Percentiles rank a stretch among this genome's conserved stretches.
phyloP scores from a whole-genome alignment of 1,284 basidiomycete species.

The Pseudozyma tsukubaensis region DNA sequence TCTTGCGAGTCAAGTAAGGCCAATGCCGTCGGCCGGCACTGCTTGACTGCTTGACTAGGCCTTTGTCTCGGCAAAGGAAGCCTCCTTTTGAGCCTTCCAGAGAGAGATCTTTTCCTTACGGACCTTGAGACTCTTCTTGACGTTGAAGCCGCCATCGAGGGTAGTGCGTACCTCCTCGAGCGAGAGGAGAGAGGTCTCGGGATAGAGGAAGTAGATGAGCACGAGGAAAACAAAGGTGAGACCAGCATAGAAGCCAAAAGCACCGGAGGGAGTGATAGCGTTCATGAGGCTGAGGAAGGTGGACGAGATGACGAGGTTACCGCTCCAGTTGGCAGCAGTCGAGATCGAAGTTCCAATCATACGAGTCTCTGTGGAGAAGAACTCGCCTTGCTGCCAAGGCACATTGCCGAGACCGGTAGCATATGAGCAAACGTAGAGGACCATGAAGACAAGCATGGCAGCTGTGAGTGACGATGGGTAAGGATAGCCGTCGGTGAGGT shows the following conservation, averaged over 20 bases:
- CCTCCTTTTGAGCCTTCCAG: conserved; percentile 48
- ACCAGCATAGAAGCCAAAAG: conserved; percentile 79
- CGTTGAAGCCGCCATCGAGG: conserved; percentile 71
- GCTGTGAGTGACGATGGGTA: conserved; percentile 78
- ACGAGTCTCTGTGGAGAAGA: conserved; percentile 77
- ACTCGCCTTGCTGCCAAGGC: conserved; percentile 87
- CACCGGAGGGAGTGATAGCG: conserved; percentile 76
- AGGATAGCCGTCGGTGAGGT: conserved; percentile 75
- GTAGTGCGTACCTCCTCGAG: conserved; percentile 77
- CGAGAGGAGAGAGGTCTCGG: conserved; percentile 73
- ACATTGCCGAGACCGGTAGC: conserved; percentile 77
- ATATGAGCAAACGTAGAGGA: conserved; percentile 83
- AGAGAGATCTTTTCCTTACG: conserved; percentile 61
- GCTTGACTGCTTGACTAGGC: conserved; percentile 5
- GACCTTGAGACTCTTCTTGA: conserved; percentile 69
- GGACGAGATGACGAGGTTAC: conserved; percentile 80
- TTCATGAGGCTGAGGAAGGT: conserved; percentile 83
- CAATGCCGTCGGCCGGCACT: not conserved
- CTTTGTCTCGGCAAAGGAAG: conserved; percentile 20
- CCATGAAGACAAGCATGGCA: conserved; percentile 81
- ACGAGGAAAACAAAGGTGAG: conserved; percentile 79
- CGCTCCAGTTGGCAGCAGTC: conserved; percentile 85
- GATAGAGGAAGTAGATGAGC: conserved; percentile 74
- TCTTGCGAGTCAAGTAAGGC: not conserved
- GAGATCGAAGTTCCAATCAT: conserved; percentile 78